Percentiles rank a stretch among this genome's conserved stretches.
phyloP scores from a whole-genome alignment of 176 grass and related monocot species.

The Musa troglodytarum region DNA sequence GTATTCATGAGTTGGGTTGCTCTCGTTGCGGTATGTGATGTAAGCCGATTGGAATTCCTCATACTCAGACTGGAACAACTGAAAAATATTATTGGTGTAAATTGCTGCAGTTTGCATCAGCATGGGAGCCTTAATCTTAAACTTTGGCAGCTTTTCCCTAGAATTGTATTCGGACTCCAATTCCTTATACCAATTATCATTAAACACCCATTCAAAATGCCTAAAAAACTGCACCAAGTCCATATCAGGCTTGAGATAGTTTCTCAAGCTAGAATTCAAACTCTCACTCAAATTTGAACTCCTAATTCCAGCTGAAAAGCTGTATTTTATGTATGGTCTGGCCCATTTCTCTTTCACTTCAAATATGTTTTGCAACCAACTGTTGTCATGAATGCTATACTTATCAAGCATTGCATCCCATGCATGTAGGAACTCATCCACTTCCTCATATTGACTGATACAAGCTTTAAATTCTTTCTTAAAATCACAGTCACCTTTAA shows the following conservation, averaged over 20 bases:
- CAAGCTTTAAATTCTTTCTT: constrained; percentile 58
- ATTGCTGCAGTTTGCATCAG: constrained; percentile 42
- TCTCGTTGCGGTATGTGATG: constrained; percentile 40
- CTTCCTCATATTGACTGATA: constrained; percentile 52
- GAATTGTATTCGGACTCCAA: constrained; percentile 41
- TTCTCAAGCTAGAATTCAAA: constrained; percentile 23
- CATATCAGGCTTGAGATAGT: constrained; percentile 38
- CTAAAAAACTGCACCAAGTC: constrained; percentile 35
- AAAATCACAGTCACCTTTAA: constrained; percentile 37
- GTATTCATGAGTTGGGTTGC: constrained; percentile 29
- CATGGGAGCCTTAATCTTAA: constrained; percentile 58
- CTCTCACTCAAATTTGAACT: constrained; percentile 35
- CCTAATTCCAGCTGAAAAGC: constrained; percentile 59
- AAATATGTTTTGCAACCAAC: constrained; percentile 48
- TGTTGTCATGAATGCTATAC: constrained; percentile 34
- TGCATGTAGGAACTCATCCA: constrained; percentile 29
- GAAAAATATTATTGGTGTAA: constrained; percentile 56
- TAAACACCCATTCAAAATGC: constrained; percentile 35
- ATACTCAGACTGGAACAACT: constrained; percentile 55
- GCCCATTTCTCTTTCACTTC: constrained; percentile 65
- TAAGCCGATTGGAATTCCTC: constrained; percentile 66
- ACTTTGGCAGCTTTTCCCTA: constrained; percentile 36
- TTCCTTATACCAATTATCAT: constrained; percentile 36
- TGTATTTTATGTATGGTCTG: constrained; percentile 40
- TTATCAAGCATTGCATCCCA: constrained; percentile 59